Evolutionary conservation across 2,329 filamentous ascomycete species (phyloP).

Genomic region (Cercospora sp.): DNA sequence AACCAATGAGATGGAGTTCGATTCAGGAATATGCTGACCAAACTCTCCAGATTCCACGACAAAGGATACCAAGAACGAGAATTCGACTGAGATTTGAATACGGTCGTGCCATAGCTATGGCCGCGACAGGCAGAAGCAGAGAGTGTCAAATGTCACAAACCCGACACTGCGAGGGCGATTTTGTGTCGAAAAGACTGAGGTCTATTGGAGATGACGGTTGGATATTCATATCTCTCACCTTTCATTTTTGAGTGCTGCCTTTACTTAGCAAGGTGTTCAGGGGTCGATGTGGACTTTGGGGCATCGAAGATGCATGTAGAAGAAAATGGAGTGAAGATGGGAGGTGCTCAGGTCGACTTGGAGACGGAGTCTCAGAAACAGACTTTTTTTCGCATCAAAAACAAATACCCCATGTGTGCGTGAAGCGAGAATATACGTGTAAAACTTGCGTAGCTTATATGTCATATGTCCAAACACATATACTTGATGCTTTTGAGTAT

Average conservation of each 20-base stretch:
- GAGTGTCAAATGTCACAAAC: background rate
- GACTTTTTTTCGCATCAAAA: background rate
- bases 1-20: background rate
- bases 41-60: slow-evolving; percentile 14
- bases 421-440: background rate
- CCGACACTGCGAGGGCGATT: background rate
- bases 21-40: slow-evolving; percentile 1
- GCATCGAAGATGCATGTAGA: background rate
- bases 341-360: background rate
- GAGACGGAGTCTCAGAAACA: background rate
- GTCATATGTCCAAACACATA: background rate
- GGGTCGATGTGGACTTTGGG: background rate
- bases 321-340: background rate
- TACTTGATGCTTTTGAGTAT: background rate
- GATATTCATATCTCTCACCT: background rate
- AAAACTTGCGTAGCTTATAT: background rate
- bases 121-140: background rate
- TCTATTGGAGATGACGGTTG: background rate
- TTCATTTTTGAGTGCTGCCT: background rate
- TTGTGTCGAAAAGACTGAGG: background rate
- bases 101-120: background rate
- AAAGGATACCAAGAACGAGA: slow-evolving; percentile 21
- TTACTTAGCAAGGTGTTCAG: slow-evolving; percentile 3
- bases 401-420: background rate
- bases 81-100: background rate